These are phyloP conservation scores for Microsporum audouinii DNA, from an alignment of 2,329 filamentous ascomycete species.

Conservation along the genomic window DNA sequence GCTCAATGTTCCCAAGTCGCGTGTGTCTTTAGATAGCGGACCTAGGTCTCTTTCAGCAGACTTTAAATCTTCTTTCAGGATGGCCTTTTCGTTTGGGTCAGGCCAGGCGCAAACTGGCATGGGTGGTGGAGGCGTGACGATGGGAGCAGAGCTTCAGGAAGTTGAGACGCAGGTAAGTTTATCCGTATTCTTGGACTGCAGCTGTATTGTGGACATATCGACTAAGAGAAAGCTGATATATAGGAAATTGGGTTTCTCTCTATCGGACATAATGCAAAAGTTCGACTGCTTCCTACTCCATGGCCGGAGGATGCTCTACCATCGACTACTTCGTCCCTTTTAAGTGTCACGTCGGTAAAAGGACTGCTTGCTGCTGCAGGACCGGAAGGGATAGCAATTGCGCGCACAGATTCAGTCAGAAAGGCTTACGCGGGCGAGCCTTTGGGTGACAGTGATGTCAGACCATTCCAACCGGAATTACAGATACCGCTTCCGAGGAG, in stretches of 20 bases:
- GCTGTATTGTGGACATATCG: conserved; percentile 2
- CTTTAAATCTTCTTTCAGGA: conserved; percentile 26
- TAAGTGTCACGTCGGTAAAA: conserved; percentile 68
- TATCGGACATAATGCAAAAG: conserved; percentile 66
- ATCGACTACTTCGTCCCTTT: conserved; percentile 63
- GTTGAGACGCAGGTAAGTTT: conserved; percentile 64
- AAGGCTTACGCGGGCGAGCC: conserved; percentile 56
- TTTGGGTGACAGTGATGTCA: conserved; percentile 51
- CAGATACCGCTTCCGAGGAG: conserved; percentile 61
- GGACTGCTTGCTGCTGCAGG: conserved; percentile 80
- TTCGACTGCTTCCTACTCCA: conserved; percentile 63
- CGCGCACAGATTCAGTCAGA: conserved; percentile 65
- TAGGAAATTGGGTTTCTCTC: conserved; percentile 70
- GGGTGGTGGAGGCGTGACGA: conserved; percentile 31
- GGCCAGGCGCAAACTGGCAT: conserved; percentile 30
- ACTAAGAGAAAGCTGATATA: not conserved
- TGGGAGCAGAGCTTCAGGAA: conserved; percentile 59
- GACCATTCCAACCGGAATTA: conserved; percentile 60
- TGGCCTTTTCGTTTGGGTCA: conserved; percentile 53
- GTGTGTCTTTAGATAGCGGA: conserved; percentile 26
- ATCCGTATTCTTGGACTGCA: not conserved
- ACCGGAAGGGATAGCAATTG: conserved; percentile 64
- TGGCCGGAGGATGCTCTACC: conserved; percentile 64
- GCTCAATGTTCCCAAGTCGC: conserved; percentile 30
- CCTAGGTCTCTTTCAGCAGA: conserved; percentile 29